Base-by-base conservation (phyloP, 2,329 filamentous ascomycete species). In the Blastomyces percursus region DNA sequence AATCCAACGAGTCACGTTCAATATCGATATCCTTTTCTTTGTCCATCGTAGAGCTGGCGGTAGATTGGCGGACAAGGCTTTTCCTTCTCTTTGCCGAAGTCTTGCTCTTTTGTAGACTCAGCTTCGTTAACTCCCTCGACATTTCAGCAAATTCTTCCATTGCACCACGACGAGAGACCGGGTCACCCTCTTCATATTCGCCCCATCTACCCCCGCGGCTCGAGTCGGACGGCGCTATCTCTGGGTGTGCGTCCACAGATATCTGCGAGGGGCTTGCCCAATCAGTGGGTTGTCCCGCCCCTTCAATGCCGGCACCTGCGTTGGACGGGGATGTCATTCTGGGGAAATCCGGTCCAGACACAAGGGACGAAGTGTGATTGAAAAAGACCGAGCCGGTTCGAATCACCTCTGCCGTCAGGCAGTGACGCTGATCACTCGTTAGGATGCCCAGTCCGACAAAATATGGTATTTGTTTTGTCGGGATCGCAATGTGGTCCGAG, bases 111-210 rank as follows among this genome's bases (percentile, higher is more conserved):
- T 76, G 71, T 63, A 79, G 74, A 51, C 81, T 84, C 27, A 86
- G 70, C 9, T 77, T 75, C 5, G 81, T 81, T 64, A 87, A 74
- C 65, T 86, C 80, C 59, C 76, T 75, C 46, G 81, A 76, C 70
- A 87, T 79, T 51, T 80, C 79, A 66, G 85, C 80, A 62, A 80
- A 84, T 24, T 87, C 84, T 64, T 83, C 78, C 79, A 84, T 82
- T 12, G 85, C 84, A 55, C 76, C 74, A 11, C 75, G 73, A 48
- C 80, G 78, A 68, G 79, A 81, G 66, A 82, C 77, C 11, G 80
- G 77, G 30, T 80, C 79, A 5, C 83, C 84, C 35, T 79, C 77
- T 69, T 85, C 82, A 55, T 77, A 74, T 71, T 88, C 85, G 16
- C 85, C 85, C 85, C 85, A 88, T 24, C 81, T 84, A 42, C 84